These are phyloP conservation scores for Primulina huaijiensis DNA, from an alignment of 257 asterid genomes.

Conservation along the genomic window DNA sequence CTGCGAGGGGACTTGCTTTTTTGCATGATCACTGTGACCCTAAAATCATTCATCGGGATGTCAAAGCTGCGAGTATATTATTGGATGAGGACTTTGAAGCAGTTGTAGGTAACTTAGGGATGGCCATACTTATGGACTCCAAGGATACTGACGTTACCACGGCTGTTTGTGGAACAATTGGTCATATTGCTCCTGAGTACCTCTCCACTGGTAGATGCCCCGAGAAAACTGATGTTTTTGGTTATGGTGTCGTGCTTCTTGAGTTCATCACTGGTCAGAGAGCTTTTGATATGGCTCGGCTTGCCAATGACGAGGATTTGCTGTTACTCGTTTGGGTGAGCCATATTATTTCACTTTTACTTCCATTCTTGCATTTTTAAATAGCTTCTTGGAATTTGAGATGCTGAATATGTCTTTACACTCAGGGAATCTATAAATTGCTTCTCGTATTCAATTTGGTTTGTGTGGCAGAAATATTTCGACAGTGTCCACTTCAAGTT, in stretches of 20 bases:
- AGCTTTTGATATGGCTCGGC: slow-evolving; percentile 89
- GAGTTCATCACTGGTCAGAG: slow-evolving; percentile 93
- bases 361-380: too few species aligned
- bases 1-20: slow-evolving; percentile 91
- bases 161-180: slow-evolving; percentile 85
- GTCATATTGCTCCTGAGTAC: slow-evolving; percentile 88
- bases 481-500: background rate
- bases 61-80: slow-evolving; percentile 80
- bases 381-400: background rate
- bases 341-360: background rate
- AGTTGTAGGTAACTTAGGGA: slow-evolving; percentile 89
- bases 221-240: slow-evolving; percentile 90
- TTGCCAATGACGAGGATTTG: slow-evolving; percentile 82
- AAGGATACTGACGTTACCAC: slow-evolving; percentile 93
- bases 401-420: background rate
- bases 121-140: slow-evolving; percentile 95
- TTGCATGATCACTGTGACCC: slow-evolving; percentile 93
- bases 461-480: background rate
- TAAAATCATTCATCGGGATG: slow-evolving; percentile 86
- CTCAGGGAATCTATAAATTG: background rate
- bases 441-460: too few species aligned
- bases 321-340: slow-evolving; percentile 96
- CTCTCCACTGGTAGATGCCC: slow-evolving; percentile 77
- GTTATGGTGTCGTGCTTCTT: slow-evolving; percentile 92
- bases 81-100: slow-evolving; percentile 94